Evolutionary conservation across 2,329 filamentous ascomycete genomes (phyloP), one percentile per base, ranked within the genome.

Genomic region (Sporothrix pseudoabietina): DNA sequence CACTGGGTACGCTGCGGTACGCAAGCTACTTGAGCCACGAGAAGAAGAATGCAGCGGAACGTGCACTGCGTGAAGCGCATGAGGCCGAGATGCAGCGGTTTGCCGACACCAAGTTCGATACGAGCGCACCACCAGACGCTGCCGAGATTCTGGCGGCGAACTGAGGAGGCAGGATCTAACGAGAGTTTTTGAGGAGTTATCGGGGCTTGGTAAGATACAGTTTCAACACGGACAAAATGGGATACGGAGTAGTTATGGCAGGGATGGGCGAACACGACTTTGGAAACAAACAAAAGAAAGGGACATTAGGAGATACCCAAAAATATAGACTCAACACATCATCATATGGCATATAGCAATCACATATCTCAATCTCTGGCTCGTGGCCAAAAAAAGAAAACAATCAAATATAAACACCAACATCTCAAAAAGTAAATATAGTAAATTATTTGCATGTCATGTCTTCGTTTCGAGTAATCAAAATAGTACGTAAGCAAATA

Each of bases 91-190:
- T 83, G 72, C 77, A 81, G 59, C 83, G 80, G 76, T 82, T 79
- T 74, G 83, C 83, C 41, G 82, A 82, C 19, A 84, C 82, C 77
- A 81, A 82, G 72, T 4, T 71, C 14, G 84, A 88, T 72, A 82
- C 83, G 72, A 82, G 82, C 68, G 79, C 82, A 2, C 82, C 85
- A 19, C 83, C 86, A 2, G 86, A 88, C 63, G 87, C 87, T 7
- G 87, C 86, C 1, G 86, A 86, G 76, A 89, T 90, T 61, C 76
- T 90, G 74, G 84, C 88, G 26, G 88, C 88, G 22, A 89, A 86
- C 77, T 90, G 61, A 57, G 10, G 30, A 9, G 10, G 39, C 30
- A 44, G 8, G 9, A 10, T 12, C 19, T 9, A 14, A 55, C 9
- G 8, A 9, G 6, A 22, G 19, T n/a, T 4, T 4, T 14, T n/a